Evolutionary conservation across 2,329 filamentous ascomycete species (phyloP).

Genomic region (Monilinia laxa): DNA sequence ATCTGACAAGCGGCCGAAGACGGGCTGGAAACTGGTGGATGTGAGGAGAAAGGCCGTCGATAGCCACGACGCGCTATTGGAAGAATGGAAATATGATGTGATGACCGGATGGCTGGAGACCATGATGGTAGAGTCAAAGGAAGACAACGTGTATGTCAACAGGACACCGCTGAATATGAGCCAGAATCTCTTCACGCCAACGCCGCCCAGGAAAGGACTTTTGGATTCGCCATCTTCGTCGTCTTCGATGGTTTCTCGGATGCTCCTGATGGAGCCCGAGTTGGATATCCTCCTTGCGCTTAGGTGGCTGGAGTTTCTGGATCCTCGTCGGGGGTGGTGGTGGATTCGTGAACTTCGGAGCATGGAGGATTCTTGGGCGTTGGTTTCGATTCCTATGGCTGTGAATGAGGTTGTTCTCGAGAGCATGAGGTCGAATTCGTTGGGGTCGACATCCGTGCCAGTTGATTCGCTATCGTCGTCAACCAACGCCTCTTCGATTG

Average conservation of each 20-base stretch:
- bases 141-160: slow-evolving; percentile 56
- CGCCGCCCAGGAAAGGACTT: slow-evolving; percentile 45
- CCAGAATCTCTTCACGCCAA: slow-evolving; percentile 55
- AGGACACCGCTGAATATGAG: slow-evolving; percentile 60
- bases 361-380: slow-evolving; percentile 39
- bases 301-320: slow-evolving; percentile 28
- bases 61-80: slow-evolving; percentile 79
- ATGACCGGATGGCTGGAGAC: slow-evolving; percentile 78
- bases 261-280: slow-evolving; percentile 29
- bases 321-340: slow-evolving; percentile 23
- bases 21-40: slow-evolving; percentile 71
- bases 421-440: slow-evolving; percentile 38
- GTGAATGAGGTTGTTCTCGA: slow-evolving; percentile 36
- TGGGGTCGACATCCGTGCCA: slow-evolving; percentile 44
- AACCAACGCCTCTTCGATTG: slow-evolving; percentile 6
- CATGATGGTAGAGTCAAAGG: slow-evolving; percentile 79
- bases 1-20: slow-evolving; percentile 73
- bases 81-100: slow-evolving; percentile 74
- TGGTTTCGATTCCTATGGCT: slow-evolving; percentile 35
- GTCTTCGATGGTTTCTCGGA: slow-evolving; percentile 20
- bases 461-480: slow-evolving; percentile 29
- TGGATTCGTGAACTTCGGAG: slow-evolving; percentile 37
- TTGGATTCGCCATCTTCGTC: slow-evolving; percentile 25
- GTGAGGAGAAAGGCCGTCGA: slow-evolving; percentile 78
- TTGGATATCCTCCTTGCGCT: slow-evolving; percentile 33